Evolutionary conservation across 306 rosid species (phyloP), one percentile per base, ranked within the genome.

Genomic region (Canavalia ensiformis): DNA sequence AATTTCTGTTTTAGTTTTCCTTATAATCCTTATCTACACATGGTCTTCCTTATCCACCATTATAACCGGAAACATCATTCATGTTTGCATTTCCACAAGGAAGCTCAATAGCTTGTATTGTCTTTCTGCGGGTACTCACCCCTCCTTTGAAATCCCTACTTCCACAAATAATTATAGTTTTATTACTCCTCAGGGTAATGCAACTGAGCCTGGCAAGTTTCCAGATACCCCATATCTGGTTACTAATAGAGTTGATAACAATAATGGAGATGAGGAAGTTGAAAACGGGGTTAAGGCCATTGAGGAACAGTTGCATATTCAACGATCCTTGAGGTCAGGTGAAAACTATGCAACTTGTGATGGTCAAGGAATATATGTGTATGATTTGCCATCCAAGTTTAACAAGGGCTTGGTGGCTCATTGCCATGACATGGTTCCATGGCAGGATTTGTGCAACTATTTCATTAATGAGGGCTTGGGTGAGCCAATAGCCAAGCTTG

Each of bases 301-400:
- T 0, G 88, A 88, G 84, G 90, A 88, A 42, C 90, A 90, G 51
- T 41, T 92, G 59, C 83, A 77, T 45, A 9, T 86, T 57, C 94
- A 84, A 65, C 85, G 97, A 71, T 90, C 92, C 0, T 90, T 94
- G 97, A 85, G 63, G 13, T 84, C 91, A 37, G 74, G 78, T 2
- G 86, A 59, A 75, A 85, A 67, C 58, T 46, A 51, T 41, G 80
- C 65, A 56, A 72, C 52, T 66, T 92, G 97, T 44, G 88, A 83
- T 34, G 90, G 89, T 12, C 60, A 70, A 65, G 97, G 94, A 45
- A 75, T 92, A 13, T 90, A 81, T 78, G 94, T 92, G 30, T 90
- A 89, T 84, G 92, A 92, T 71, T 84, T 92, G 82, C 95, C 97
- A 58, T 81, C 95, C 8, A 89, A 88, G 88, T 92, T 92, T 75